phyloP scores from a whole-genome alignment of 148 eudicot genomes.

The Diospyros kaki region DNA sequence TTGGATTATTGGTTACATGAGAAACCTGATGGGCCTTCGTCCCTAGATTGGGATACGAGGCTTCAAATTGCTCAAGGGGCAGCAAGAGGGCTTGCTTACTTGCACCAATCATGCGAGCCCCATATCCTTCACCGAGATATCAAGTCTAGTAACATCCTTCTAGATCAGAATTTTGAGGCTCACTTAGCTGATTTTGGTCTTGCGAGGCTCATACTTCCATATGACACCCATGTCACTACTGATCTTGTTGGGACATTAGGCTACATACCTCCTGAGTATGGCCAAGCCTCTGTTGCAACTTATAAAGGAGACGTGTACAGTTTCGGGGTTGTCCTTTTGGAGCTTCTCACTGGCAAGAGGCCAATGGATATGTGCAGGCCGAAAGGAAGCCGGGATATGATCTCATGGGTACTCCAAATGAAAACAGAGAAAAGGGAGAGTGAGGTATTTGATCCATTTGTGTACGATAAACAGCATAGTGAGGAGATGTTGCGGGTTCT shows the following conservation, averaged over 20 bases:
- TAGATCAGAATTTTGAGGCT: constrained; percentile 45
- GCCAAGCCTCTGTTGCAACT: constrained; percentile 51
- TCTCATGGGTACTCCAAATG: constrained; percentile 47
- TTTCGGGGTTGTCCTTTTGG: constrained; percentile 55
- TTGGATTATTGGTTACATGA: constrained; percentile 58
- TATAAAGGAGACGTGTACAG: constrained; percentile 53
- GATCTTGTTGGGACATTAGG: constrained; percentile 58
- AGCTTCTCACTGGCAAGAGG: constrained; percentile 48
- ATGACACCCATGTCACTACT: constrained; percentile 47
- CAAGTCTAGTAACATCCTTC: constrained; percentile 50
- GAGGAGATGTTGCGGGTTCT: constrained; percentile 34
- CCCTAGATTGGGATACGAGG: constrained; percentile 40
- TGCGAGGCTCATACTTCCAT: constrained; percentile 41
- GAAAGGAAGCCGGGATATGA: constrained; percentile 31
- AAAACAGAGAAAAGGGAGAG: constrained; percentile 30
- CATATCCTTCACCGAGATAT: constrained; percentile 50
- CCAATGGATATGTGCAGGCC: constrained; percentile 52
- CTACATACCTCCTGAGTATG: constrained; percentile 52
- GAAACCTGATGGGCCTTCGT: constrained; percentile 39
- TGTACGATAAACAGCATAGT: constrained; percentile 32
- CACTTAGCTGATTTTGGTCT: constrained; percentile 57
- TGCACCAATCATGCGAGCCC: constrained; percentile 48
- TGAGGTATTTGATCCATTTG: constrained; percentile 42
- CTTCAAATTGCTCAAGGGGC: constrained; percentile 40
- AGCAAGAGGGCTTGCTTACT: constrained; percentile 39